These are phyloP conservation scores for Pyricularia sp. DNA, from an alignment of 2,329 filamentous ascomycete species.

Conservation along the genomic window DNA sequence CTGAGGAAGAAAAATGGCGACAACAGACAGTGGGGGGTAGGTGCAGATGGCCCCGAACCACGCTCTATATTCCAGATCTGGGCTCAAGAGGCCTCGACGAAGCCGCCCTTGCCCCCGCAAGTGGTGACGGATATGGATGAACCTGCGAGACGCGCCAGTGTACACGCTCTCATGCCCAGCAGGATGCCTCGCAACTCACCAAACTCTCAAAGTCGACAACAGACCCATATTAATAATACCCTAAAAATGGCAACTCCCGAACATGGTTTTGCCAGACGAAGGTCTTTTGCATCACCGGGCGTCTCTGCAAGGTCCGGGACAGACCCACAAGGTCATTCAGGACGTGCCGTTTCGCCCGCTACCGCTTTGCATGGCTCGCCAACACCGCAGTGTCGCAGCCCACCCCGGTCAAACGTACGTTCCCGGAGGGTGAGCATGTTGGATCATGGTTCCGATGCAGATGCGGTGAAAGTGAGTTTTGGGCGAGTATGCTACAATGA, in stretches of 20 bases:
- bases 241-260: not conserved
- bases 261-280: not conserved
- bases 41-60: slow-evolving; percentile 11
- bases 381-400: not conserved
- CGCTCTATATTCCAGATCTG: slow-evolving; percentile 14
- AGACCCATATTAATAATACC: slow-evolving; percentile 6
- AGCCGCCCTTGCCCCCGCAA: not conserved
- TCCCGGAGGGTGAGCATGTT: slow-evolving; percentile 15
- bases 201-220: not conserved
- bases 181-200: not conserved
- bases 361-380: not conserved
- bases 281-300: not conserved
- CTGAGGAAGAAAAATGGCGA: slow-evolving; percentile 4
- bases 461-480: not conserved
- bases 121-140: not conserved
- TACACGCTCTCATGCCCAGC: not conserved
- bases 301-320: not conserved
- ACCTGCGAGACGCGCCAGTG: not conserved
- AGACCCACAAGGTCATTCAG: not conserved
- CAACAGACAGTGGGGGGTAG: slow-evolving; percentile 4
- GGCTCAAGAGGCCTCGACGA: slow-evolving; percentile 2
- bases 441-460: slow-evolving; percentile 7
- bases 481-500: not conserved
- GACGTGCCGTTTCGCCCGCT: not conserved
- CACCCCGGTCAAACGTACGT: slow-evolving; percentile 9